Conservation (phyloP, 148 eudicot species). For the Chenopodium formosanum region DNA sequence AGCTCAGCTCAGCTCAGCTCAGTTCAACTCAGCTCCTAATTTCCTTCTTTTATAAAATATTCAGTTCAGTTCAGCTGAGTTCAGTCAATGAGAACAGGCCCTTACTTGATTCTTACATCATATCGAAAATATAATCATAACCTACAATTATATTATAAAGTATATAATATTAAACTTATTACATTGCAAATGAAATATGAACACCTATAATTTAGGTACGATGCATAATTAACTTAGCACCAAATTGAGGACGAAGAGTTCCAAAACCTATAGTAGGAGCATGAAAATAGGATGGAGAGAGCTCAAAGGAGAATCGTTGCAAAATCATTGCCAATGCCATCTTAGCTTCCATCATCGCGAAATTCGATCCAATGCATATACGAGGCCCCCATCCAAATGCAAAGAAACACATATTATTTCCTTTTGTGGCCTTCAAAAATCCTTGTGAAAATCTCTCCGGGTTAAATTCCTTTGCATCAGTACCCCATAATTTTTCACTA, state of each 20-base stretch:
- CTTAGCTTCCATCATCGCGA: slow-evolving; percentile 41
- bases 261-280: slow-evolving; percentile 27
- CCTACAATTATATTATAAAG: too few relatives aligned
- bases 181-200: too few relatives aligned
- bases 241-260: slow-evolving; percentile 42
- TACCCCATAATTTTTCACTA: slow-evolving; percentile 33
- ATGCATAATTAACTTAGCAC: slow-evolving; percentile 28
- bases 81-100: too few relatives aligned
- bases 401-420: slow-evolving; percentile 26
- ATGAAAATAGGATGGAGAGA: slow-evolving; percentile 39
- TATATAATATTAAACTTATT: too few relatives aligned
- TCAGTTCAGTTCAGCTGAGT: too few relatives aligned
- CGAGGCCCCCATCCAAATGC: slow-evolving; percentile 46
- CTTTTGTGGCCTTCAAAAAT: slow-evolving; percentile 26
- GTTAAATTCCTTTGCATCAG: slow-evolving; percentile 39
- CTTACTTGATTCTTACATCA: too few relatives aligned
- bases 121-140: too few relatives aligned
- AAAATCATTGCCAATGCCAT: slow-evolving; percentile 32
- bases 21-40: too few relatives aligned
- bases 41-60: too few relatives aligned
- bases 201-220: not conserved
- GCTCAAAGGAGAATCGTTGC: slow-evolving; percentile 31
- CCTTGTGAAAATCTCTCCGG: slow-evolving; percentile 42
- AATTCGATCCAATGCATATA: slow-evolving; percentile 38
- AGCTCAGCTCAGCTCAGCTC: too few relatives aligned